Base-by-base conservation (phyloP, 2,329 filamentous ascomycete genomes). In the Nakataea oryzae region DNA sequence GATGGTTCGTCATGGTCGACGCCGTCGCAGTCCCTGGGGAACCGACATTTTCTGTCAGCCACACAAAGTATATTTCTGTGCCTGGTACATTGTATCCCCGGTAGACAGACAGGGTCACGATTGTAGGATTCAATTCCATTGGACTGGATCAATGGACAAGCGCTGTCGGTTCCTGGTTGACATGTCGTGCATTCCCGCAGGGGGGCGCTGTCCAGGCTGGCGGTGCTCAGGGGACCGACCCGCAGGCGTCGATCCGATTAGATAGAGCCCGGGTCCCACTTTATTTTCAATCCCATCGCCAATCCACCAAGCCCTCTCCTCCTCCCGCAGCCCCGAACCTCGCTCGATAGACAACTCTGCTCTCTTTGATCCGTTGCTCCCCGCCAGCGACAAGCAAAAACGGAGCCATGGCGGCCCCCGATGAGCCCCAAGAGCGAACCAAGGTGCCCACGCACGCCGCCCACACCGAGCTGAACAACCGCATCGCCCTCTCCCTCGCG, bases 381-480 rank as follows among this genome's bases (percentile, higher is more conserved):
- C 54, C 24, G 29, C 24, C 29, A 66, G 17, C 21, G 21, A 9
- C 3, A n/a, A n/a, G 7, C 21, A 50, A 50, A n/a, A 30, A 30
- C 5, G 30, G n/a, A 60, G 54, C 59, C 24, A 54, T 61, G 58
- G 13, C 57, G 2, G 13, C 17, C 27, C 26, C 57, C 21, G 9
- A 30, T 24, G 30, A n/a, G 1, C 21, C 47, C 34, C 59, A 47
- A 8, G 30, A 55, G 27, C 63, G n/a, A 34, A 55, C 62, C 59
- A 64, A 60, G 72, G 74, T 58, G 75, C 76, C 58, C 41, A 62
- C 61, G 30, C 68, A 73, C 58, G 74, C 74, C 28, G 66, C 73
- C 62, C 69, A 77, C 67, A 71, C 70, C 69, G 72, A 72, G 62
- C 66, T 77, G 59, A 69, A 74, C 64, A 80, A 80, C 72, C 72